A percentile compares a stretch with the other conserved stretches of the same genome.
phyloP scores from a whole-genome alignment of 306 rosid species.

The Phaseolus lunatus region DNA sequence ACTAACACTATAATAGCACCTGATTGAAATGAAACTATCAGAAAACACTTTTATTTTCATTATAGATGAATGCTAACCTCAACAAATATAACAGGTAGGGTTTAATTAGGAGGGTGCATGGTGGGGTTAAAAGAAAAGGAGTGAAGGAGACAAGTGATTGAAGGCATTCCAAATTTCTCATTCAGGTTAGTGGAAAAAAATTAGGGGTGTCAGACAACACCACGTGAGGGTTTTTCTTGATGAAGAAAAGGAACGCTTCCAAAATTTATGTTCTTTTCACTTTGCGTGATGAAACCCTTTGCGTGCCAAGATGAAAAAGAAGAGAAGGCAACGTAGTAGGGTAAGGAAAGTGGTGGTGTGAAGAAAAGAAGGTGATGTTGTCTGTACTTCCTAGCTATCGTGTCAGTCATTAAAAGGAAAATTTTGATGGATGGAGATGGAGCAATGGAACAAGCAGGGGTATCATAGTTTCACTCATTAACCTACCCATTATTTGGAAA shows the following conservation, averaged over 20 bases:
- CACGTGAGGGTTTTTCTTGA: constrained; percentile 34
- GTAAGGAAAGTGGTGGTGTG: constrained; percentile 5
- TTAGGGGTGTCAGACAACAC: constrained; percentile 27
- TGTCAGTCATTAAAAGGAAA: constrained; percentile 23
- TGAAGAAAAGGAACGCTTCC: background rate
- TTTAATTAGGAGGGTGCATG: background rate
- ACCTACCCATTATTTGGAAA: too few species aligned
- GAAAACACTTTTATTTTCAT: too few species aligned
- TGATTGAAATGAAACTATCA: too few species aligned
- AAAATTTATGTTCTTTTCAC: constrained; percentile 33
- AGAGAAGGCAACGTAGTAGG: background rate
- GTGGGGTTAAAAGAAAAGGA: background rate
- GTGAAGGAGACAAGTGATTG: constrained; percentile 11
- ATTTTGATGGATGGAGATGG: constrained; percentile 31
- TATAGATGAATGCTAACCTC: background rate
- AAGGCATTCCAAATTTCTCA: background rate
- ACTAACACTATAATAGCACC: too few species aligned
- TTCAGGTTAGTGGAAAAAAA: background rate
- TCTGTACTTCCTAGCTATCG: constrained; percentile 32
- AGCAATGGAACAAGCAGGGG: background rate
- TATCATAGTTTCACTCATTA: too few species aligned
- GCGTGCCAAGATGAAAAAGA: constrained; percentile 40
- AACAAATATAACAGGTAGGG: background rate
- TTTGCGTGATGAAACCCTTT: constrained; percentile 50
- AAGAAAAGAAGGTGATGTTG: constrained; percentile 5